Conservation (phyloP, 768 basidiomycete genomes). For the Termitomyces heimii region DNA sequence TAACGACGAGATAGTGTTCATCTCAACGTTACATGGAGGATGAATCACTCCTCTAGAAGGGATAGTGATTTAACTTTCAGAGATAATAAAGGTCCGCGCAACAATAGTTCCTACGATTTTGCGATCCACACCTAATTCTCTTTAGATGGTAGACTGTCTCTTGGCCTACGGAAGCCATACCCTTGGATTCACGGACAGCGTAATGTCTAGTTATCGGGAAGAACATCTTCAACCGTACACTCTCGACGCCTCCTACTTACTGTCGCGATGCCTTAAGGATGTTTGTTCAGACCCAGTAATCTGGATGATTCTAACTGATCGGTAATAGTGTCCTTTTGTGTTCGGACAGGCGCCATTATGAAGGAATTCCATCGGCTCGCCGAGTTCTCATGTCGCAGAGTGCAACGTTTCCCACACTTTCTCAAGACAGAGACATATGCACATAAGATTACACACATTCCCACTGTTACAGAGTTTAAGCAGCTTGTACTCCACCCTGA, state of each 20-base stretch:
- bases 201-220: not conserved
- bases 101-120: not conserved
- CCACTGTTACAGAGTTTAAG: not conserved
- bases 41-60: conserved; percentile 23
- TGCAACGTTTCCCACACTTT: not conserved
- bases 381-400: not conserved
- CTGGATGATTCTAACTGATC: not conserved
- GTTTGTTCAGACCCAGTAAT: not conserved
- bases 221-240: not conserved
- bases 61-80: not conserved
- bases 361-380: not conserved
- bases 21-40: conserved; percentile 93
- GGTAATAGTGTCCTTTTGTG: not conserved
- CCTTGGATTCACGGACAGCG: not conserved
- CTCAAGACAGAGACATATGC: not conserved
- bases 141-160: not conserved
- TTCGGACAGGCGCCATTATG: not conserved
- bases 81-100: not conserved
- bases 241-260: not conserved
- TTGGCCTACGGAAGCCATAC: not conserved
- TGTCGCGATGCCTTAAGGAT: not conserved
- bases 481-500: not conserved
- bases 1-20: conserved; percentile 91
- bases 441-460: not conserved
- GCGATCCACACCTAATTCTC: not conserved